Percentiles rank a stretch among this genome's conserved stretches.
phyloP scores from a whole-genome alignment of 768 basidiomycete species.

The Artomyces pyxidatus region DNA sequence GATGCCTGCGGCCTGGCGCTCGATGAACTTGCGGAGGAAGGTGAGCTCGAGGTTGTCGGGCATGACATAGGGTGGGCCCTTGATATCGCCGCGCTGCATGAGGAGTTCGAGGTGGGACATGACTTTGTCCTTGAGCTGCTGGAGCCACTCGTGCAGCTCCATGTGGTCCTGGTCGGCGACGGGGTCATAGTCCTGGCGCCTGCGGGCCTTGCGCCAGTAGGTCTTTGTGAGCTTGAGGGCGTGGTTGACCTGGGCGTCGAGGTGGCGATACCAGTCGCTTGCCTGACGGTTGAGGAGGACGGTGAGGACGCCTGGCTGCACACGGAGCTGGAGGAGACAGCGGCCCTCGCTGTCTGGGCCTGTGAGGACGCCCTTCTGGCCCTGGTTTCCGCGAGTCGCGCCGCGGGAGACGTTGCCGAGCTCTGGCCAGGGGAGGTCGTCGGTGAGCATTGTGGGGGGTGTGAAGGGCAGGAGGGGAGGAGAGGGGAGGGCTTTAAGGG shows the following conservation, averaged over 20 bases:
- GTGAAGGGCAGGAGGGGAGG: slow-evolving; percentile 4
- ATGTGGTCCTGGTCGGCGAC: slow-evolving; percentile 84
- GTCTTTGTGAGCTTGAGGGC: slow-evolving; percentile 81
- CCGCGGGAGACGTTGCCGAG: slow-evolving; percentile 79
- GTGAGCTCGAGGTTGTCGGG: slow-evolving; percentile 69
- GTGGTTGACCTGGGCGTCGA: slow-evolving; percentile 71
- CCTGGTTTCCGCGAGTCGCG: slow-evolving; percentile 79
- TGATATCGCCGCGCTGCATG: slow-evolving; percentile 84
- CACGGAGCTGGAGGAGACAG: slow-evolving; percentile 68
- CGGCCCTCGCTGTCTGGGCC: slow-evolving; percentile 70
- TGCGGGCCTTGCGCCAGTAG: slow-evolving; percentile 69
- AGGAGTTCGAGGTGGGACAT: slow-evolving; percentile 83
- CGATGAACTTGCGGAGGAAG: slow-evolving; percentile 77
- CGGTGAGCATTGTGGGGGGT: slow-evolving; percentile 34
- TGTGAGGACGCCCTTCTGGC: slow-evolving; percentile 72
- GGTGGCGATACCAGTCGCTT: slow-evolving; percentile 76
- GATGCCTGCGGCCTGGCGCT: slow-evolving; percentile 65
- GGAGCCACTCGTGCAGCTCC: slow-evolving; percentile 83
- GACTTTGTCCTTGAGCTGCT: slow-evolving; percentile 81
- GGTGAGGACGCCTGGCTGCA: slow-evolving; percentile 75
- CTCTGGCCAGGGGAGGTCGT: slow-evolving; percentile 84
- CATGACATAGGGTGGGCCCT: slow-evolving; percentile 77
- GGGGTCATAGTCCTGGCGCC: slow-evolving; percentile 79
- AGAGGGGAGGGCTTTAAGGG: not conserved
- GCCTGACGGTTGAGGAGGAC: slow-evolving; percentile 67